Evolutionary conservation across 495 filamentous ascomycete species (phyloP).

Genomic region (Chaetomium fimeti): DNA sequence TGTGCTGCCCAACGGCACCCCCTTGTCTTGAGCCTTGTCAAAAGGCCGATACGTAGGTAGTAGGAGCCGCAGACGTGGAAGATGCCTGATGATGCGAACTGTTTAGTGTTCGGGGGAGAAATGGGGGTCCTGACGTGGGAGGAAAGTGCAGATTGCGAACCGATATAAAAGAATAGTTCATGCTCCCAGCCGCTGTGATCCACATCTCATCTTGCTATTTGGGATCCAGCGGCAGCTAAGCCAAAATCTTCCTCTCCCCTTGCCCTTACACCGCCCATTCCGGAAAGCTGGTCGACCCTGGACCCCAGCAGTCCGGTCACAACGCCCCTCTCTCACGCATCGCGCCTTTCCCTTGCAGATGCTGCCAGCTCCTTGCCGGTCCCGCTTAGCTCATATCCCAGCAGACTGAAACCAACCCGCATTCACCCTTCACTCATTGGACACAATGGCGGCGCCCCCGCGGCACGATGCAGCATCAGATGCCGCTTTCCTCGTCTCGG

Average conservation of each 20-base stretch:
- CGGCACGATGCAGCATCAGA: constrained; percentile 1
- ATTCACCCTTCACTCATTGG: background rate
- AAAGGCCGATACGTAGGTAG: background rate
- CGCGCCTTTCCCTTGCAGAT: constrained; percentile 3
- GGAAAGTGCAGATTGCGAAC: background rate
- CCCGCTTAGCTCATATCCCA: constrained; percentile 1
- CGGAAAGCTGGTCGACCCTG: background rate
- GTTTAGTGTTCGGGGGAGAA: background rate
- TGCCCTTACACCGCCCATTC: background rate
- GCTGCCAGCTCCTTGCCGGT: background rate
- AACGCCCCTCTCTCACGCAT: background rate
- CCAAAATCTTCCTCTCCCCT: background rate
- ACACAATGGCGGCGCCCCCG: background rate
- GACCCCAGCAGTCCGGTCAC: background rate
- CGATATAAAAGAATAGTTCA: background rate
- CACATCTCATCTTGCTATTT: background rate
- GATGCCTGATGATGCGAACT: background rate
- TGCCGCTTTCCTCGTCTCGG: background rate
- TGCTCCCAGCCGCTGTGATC: background rate
- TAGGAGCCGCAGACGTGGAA: background rate
- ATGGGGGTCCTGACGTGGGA: background rate
- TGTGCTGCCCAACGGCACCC: background rate
- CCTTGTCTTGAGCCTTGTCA: background rate
- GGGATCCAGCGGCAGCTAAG: background rate
- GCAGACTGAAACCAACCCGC: background rate